Evolutionary conservation across 495 filamentous ascomycete species (phyloP), one percentile per base, ranked within the genome.

Genomic region (Entonaema liquescens): DNA sequence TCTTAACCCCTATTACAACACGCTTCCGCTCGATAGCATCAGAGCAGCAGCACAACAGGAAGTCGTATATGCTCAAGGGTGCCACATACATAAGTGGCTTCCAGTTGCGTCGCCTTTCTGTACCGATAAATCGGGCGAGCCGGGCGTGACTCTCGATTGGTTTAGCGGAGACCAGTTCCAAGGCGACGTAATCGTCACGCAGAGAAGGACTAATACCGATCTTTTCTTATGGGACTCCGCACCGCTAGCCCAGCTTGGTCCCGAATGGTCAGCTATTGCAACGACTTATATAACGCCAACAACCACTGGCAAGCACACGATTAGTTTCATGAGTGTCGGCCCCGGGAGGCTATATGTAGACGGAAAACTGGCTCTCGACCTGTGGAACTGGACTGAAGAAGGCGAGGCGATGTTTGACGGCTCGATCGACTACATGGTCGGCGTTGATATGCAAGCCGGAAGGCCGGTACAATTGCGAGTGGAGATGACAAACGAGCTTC

Each of bases 1-100:
- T 53, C 79, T 96, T 29, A 89, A 89, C 66, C 89, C 93, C 3
- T 95, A 97, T 76, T 95, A 95, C 77, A 89, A 86, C 19, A 88
- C 86, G 0, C 75, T 86, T 8, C 87, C 87, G 5, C 80, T 88
- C 13, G 86, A 87, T 38, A 87, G 85, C 69, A 88, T 88, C 65
- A 80, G 76, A 19, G 75, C 73, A 36, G 76, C 80, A 0, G 81
- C 84, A 6, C 72, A 83, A 29, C 77, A 81, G 55, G 80, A 85
- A 38, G 84, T 89, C 28, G 72, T 74, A 5, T 89, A 82, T 62
- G 84, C 85, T 23, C 77, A 80, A 61, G 87, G 87, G 35, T 87
- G 85, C 70, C 82, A 90, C 73, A 90, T 86, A 26, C 77, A 87
- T 68, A 91, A 90, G 73, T 90, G 88, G 89, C 80, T 90, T 12